Conservation (phyloP, 257 asterid species). For the Asclepias syriaca region DNA sequence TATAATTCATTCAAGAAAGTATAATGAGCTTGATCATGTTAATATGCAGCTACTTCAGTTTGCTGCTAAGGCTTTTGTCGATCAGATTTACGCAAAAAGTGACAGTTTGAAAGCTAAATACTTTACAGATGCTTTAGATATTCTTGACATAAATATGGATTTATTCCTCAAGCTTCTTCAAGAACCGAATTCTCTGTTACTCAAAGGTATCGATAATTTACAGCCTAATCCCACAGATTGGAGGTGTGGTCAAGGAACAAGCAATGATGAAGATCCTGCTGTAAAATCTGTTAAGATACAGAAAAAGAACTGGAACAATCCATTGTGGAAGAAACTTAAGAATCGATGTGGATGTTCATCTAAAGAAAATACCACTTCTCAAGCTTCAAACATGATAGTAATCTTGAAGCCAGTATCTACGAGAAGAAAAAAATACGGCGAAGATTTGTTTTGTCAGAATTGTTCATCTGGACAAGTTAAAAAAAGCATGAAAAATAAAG, state of each 20-base stretch:
- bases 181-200: slow-evolving; percentile 33
- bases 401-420: slow-evolving; percentile 44
- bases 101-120: slow-evolving; percentile 30
- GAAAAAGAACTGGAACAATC: slow-evolving; percentile 9
- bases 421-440: slow-evolving; percentile 22
- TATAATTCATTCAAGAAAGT: background rate
- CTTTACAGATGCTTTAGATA: slow-evolving; percentile 55
- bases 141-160: slow-evolving; percentile 39
- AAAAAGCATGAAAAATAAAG: slow-evolving; percentile 18
- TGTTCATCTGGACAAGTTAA: slow-evolving; percentile 49
- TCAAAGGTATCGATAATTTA: slow-evolving; percentile 17
- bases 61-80: slow-evolving; percentile 54
- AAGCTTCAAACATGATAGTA: slow-evolving; percentile 42
- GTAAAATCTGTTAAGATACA: slow-evolving; percentile 5
- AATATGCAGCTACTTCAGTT: slow-evolving; percentile 36
- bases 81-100: slow-evolving; percentile 37
- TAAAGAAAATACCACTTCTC: slow-evolving; percentile 15
- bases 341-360: slow-evolving; percentile 18
- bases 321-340: slow-evolving; percentile 20
- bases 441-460: slow-evolving; percentile 26
- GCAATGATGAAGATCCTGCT: slow-evolving; percentile 13
- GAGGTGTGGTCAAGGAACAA: background rate
- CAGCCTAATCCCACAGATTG: slow-evolving; percentile 15
- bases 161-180: slow-evolving; percentile 38
- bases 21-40: slow-evolving; percentile 29